phyloP scores from a whole-genome alignment of 129 eudicot genomes.

The Oenanthe sinensis region DNA sequence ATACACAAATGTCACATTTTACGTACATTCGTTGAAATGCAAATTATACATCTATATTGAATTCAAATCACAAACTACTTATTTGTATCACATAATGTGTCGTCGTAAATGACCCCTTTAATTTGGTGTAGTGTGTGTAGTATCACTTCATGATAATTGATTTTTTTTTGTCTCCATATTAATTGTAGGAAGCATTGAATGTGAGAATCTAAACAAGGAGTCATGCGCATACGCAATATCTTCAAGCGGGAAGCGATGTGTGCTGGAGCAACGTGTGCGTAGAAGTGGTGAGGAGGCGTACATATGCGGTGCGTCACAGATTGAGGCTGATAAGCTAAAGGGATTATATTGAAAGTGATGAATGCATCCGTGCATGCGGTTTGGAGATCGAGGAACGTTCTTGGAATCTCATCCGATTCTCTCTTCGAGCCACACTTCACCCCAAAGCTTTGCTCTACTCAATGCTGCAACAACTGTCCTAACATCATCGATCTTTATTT shows the following conservation, averaged over 20 bases:
- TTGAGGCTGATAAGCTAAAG: constrained; percentile 43
- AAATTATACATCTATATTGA: too few relatives aligned
- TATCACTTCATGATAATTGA: not conserved
- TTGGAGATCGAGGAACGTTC: constrained; percentile 41
- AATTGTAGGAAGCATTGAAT: constrained; percentile 41
- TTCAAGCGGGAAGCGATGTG: constrained; percentile 75
- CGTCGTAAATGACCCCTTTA: too few relatives aligned
- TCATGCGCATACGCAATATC: constrained; percentile 72
- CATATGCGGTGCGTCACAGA: constrained; percentile 55
- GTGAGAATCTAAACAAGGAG: constrained; percentile 61
- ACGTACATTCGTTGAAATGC: too few relatives aligned
- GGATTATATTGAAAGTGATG: constrained; percentile 51
- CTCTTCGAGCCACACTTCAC: constrained; percentile 48
- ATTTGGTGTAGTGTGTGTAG: too few relatives aligned
- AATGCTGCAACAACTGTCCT: constrained; percentile 66
- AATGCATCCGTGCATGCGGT: constrained; percentile 66
- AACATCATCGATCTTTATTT: constrained; percentile 83
- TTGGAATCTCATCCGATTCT: constrained; percentile 79
- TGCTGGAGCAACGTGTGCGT: constrained; percentile 57
- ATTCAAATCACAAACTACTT: too few relatives aligned
- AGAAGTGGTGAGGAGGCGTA: constrained; percentile 48
- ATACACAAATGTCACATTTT: too few relatives aligned
- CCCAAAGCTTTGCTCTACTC: constrained; percentile 60
- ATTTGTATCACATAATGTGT: too few relatives aligned
- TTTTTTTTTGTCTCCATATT: not conserved